Evolutionary conservation across 139 green algal species (phyloP), one percentile per base, ranked within the genome.

Genomic region (Chlorella sp.): DNA sequence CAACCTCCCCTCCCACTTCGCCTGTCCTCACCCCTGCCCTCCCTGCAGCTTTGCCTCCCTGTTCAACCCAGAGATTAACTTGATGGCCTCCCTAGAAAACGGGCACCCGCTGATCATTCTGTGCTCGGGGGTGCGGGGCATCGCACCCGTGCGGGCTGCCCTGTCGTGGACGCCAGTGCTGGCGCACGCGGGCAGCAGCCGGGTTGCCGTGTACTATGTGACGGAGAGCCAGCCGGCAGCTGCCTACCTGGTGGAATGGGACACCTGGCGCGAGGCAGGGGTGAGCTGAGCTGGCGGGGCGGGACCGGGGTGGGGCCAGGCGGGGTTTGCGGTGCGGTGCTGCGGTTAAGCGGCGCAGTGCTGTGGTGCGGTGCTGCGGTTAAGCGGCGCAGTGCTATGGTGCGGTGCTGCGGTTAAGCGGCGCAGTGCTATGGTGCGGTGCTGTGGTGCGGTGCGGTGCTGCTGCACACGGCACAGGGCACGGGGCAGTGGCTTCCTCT

Each of bases 181-280:
- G 90, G 96, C 96, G 4, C 95, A 97, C 77, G 95, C 96, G 21
- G 96, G 94, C 14, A 88, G 71, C 32, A 89, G 94, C 48, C 90
- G 86, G 39, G 92, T 96, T 34, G 57, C 75, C 4, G 71, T 93
- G 48, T 90, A 87, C 48, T 81, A 97, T 69, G 77, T 95, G 57
- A 87, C 92, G 1, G 85, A 91, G 30, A 92, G 75, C 0, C 88
- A 91, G 14, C 32, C 88, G 24, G 90, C 90, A 12, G 96, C 95
- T 28, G 94, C 95, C 18, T 98, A 96, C 89, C 78, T 98, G 12
- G 81, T 94, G 18, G 96, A 97, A 48, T 98, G 96, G 96, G 96
- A 98, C 86, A 73, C 68, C 4, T 97, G 95, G 96, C 91, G 95
- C 19, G 94, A 96, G n/a, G 94, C 94, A 26, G 96, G 96, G 90